phyloP scores from a whole-genome alignment of 768 basidiomycete genomes.

The Mycena alexandri region DNA sequence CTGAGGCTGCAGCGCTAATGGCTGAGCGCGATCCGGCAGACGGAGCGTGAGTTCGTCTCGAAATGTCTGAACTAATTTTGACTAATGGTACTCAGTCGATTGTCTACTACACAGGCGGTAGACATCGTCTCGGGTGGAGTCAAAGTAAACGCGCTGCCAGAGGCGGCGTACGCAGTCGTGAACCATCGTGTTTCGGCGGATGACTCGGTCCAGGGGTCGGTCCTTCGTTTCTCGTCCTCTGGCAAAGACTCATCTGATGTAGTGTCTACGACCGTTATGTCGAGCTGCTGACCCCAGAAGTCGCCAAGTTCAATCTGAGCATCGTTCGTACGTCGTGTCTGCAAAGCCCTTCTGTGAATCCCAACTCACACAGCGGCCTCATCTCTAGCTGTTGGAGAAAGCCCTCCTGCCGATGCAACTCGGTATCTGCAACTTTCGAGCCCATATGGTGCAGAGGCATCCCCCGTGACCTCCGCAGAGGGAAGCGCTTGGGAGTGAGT shows the following conservation, averaged over 20 bases:
- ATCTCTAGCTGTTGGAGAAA: conserved; percentile 18
- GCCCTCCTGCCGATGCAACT: neutral
- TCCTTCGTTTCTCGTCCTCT: neutral
- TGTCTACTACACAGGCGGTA: conserved; percentile 68
- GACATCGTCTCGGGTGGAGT: conserved; percentile 59
- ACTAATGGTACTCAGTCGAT: conserved; percentile 41
- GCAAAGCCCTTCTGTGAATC: too few species aligned
- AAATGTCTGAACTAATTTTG: conserved; percentile 50
- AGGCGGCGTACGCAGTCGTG: conserved; percentile 39
- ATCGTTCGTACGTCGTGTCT: conserved; percentile 22
- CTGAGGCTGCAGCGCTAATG: conserved; percentile 14
- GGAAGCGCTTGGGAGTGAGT: conserved; percentile 29
- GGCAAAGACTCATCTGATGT: neutral
- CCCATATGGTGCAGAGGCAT: conserved; percentile 22
- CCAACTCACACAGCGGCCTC: too few species aligned
- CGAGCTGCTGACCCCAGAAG: conserved; percentile 10
- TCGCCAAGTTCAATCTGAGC: conserved; percentile 12
- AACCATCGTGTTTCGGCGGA: conserved; percentile 61
- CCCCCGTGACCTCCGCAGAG: conserved; percentile 26
- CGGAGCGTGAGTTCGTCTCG: conserved; percentile 16
- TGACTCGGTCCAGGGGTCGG: conserved; percentile 22
- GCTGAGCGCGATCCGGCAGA: conserved; percentile 18
- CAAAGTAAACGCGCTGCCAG: conserved; percentile 61
- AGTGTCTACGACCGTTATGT: conserved; percentile 24
- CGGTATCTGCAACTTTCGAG: conserved; percentile 19